Evolutionary conservation across 805 yeast species (phyloP).

Genomic region (Komagataella mondaviorum): DNA sequence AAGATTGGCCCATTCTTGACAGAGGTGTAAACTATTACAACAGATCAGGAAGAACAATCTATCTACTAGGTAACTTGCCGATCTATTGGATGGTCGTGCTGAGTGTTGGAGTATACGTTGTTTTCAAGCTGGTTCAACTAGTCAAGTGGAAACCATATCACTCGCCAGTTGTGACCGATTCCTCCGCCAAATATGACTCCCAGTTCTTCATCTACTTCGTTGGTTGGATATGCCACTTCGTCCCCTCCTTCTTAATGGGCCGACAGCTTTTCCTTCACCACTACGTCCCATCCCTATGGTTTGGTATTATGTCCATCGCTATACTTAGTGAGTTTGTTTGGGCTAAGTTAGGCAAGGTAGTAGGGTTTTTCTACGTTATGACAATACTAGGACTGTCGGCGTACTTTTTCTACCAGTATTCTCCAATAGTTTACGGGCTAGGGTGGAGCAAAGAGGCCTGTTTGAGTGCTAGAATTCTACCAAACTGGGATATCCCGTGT

Average conservation of each 20-base stretch:
- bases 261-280: constrained; percentile 91
- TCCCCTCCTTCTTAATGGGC: constrained; percentile 77
- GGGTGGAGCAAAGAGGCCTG: constrained; percentile 32
- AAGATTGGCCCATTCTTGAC: constrained; percentile 45
- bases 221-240: constrained; percentile 61
- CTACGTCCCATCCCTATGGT: constrained; percentile 85
- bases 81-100: constrained; percentile 35
- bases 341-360: constrained; percentile 10
- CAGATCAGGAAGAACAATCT: constrained; percentile 29
- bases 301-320: constrained; percentile 27
- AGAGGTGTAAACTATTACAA: constrained; percentile 51
- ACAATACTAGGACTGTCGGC: constrained; percentile 9
- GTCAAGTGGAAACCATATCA: neutral
- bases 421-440: constrained; percentile 33
- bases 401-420: constrained; percentile 14
- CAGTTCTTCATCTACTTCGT: constrained; percentile 23
- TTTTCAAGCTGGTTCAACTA: constrained; percentile 4
- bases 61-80: constrained; percentile 51
- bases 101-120: constrained; percentile 14
- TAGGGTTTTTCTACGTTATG: constrained; percentile 16
- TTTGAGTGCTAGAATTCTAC: constrained; percentile 18
- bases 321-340: constrained; percentile 23
- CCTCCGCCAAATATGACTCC: constrained; percentile 9
- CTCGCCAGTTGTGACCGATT: neutral
- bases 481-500: constrained; percentile 32